Base-by-base conservation (phyloP, 106 monocot genomes). In the Platanthera guangdongensis region DNA sequence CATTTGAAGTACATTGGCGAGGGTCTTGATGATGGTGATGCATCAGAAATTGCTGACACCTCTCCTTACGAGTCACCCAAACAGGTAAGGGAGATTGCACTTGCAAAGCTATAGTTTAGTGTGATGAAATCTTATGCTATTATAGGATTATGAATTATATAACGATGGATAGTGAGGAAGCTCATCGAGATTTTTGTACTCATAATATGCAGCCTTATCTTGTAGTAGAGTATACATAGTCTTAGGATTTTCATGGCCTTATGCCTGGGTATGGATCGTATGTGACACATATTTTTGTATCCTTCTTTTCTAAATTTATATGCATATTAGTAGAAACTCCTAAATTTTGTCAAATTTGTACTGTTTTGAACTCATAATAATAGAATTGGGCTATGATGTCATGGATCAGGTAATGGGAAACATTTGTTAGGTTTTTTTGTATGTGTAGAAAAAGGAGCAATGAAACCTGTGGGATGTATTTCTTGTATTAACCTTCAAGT, bases 1-100 rank as follows among this genome's bases (percentile, higher is more conserved):
- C 57, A 73, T 18, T 68, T 76, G 48, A 75, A 80, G 84, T 63
- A 73, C 52, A 57, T 81, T 68, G 78, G 62, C 15, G 82, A 80
- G 52, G 77, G 76, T 55, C 75, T 78, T 78, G 80, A 62, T 59
- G 75, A 74, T 46, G 8, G 39, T 52, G 69, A 77, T 64, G 49
- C 72, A 78, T 75, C 69, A 80, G 9, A 16, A 72, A 16, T 50
- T 75, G 57, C 47, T 18, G 70, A 68, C 53, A 75, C 74, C 53
- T 71, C 64, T 74, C 9, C 63, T 10, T 45, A 63, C 9, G 49
- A 72, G 5, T 47, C 47, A 49, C 77, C 70, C 75, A 52, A 53
- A 63, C 76, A 81, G 74, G 74, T 78, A 7, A 25, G 50, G 12
- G 71, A 51, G 65, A 65, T 65, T 65, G 12, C 32, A 10, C 28